Evolutionary conservation across 2,329 filamentous ascomycete genomes (phyloP), one percentile per base, ranked within the genome.

Genomic region (Talaromyces sp.): DNA sequence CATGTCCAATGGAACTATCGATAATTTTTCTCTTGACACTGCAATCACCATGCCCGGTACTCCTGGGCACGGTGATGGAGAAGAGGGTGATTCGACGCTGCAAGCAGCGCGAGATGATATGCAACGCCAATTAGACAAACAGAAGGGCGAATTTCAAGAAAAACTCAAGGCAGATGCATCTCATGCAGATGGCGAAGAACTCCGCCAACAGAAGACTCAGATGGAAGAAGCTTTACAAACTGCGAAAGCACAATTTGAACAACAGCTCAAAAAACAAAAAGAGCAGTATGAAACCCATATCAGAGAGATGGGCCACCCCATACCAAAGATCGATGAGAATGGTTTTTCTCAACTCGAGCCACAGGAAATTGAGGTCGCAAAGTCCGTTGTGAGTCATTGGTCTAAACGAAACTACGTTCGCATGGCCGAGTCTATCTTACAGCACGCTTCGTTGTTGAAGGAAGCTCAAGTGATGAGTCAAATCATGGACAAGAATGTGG

Each of bases 401-500:
- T 86, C 87, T 63, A 83, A 88, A 66, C 87, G 91, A 31, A 90
- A 91, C 69, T 97, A 93, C 68, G 91, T 99, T 61, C 88, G 88
- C 59, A 96, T 99, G 90, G 92, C 93, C 3, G 94, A 97, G 74
- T 86, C 88, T 1, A 88, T 97, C 29, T 80, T 99, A 52, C 92
- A 96, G 70, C 88, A 96, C 72, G 93, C 93, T 2, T 87, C 90
- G 8, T 85, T 88, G 29, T 76, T 99, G 61, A 99, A 99, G 73
- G 94, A 99, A 75, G 94, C 94, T 1, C 94, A 99, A 71, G 88
- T 99, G 62, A 94, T 99, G 91, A 96, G 92, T 77, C 93, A 96
- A 67, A 91, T 96, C 68, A 89, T 99, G 79, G 90, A 94, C 66
- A 94, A 97, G 73, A 87, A 87, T 65, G 90, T 97, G 9, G 88